phyloP scores from a whole-genome alignment of 106 monocot species.

The Dendrobium huoshanense region DNA sequence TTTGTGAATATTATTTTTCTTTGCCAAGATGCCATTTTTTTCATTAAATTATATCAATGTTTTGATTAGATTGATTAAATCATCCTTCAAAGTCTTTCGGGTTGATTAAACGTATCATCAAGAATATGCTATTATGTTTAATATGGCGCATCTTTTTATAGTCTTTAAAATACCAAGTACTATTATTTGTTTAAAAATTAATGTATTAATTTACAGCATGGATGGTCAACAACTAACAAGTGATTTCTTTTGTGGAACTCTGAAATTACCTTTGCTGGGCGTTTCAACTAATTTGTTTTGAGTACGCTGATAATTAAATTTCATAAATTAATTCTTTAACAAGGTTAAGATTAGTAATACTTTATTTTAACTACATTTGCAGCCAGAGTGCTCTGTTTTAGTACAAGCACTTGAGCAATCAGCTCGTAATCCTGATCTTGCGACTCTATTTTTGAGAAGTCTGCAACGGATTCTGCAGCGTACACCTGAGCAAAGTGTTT shows the following conservation, averaged over 20 bases:
- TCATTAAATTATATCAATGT: not conserved
- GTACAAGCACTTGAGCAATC: constrained; percentile 73
- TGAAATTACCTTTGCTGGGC: not conserved
- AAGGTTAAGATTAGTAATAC: not conserved
- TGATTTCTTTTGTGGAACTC: constrained; percentile 1
- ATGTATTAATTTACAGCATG: not conserved
- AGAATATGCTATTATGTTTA: not conserved
- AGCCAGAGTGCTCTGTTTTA: constrained; percentile 90
- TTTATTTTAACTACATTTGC: constrained; percentile 26
- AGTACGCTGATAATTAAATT: not conserved
- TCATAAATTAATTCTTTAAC: not conserved
- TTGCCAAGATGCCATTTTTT: not conserved
- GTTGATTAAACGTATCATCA: not conserved
- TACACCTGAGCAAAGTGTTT: constrained; percentile 48
- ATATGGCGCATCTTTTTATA: not conserved
- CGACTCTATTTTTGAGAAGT: constrained; percentile 65
- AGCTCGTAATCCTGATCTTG: constrained; percentile 54
- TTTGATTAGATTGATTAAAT: not conserved
- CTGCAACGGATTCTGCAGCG: constrained; percentile 69
- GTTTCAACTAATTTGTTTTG: not conserved
- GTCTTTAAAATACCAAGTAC: not conserved
- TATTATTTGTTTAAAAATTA: constrained; percentile 1
- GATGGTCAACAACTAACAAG: not conserved
- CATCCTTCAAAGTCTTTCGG: not conserved
- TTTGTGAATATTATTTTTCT: not conserved